Evolutionary conservation across 2,329 filamentous ascomycete species (phyloP).

Genomic region (Ilyonectria mors-panacis): DNA sequence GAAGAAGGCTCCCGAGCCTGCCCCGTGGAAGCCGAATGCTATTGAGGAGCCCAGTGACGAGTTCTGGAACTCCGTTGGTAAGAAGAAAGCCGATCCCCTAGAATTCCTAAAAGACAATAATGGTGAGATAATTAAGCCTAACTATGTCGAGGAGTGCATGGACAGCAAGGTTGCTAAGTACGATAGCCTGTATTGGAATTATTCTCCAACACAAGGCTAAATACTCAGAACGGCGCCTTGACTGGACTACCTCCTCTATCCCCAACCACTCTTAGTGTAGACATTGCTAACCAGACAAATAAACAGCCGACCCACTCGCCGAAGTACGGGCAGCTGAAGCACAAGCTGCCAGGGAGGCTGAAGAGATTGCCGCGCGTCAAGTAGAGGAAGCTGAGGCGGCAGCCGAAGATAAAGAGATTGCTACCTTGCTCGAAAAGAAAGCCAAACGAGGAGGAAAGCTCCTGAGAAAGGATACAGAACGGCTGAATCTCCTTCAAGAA

Average conservation of each 20-base stretch:
- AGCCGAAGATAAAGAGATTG: conserved; percentile 42
- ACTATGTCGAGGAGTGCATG: conserved; percentile 61
- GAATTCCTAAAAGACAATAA: conserved; percentile 63
- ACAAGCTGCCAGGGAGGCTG: conserved; percentile 36
- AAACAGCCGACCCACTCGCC: conserved; percentile 51
- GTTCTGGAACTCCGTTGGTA: conserved; percentile 53
- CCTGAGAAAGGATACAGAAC: conserved; percentile 41
- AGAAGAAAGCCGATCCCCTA: conserved; percentile 63
- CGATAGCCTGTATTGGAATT: conserved; percentile 61
- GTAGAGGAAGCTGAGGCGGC: conserved; percentile 52
- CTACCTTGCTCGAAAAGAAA: conserved; percentile 37
- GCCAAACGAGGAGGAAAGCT: conserved; percentile 43
- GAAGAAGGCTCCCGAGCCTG: conserved; percentile 52
- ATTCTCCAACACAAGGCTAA: conserved; percentile 61
- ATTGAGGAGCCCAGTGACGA: conserved; percentile 62
- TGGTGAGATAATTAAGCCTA: conserved; percentile 63
- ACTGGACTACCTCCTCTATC: conserved; percentile 62
- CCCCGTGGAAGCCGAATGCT: conserved; percentile 57
- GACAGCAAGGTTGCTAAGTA: conserved; percentile 59
- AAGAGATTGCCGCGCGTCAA: conserved; percentile 42
- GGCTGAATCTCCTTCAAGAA: conserved; percentile 36
- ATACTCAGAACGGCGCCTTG: conserved; percentile 56
- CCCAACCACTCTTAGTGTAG: conserved; percentile 63
- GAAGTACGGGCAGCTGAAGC: conserved; percentile 34
- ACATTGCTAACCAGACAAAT: conserved; percentile 57